Evolutionary conservation across 306 rosid species (phyloP), one percentile per base, ranked within the genome.

Genomic region (Cicer pinnatifidum): DNA sequence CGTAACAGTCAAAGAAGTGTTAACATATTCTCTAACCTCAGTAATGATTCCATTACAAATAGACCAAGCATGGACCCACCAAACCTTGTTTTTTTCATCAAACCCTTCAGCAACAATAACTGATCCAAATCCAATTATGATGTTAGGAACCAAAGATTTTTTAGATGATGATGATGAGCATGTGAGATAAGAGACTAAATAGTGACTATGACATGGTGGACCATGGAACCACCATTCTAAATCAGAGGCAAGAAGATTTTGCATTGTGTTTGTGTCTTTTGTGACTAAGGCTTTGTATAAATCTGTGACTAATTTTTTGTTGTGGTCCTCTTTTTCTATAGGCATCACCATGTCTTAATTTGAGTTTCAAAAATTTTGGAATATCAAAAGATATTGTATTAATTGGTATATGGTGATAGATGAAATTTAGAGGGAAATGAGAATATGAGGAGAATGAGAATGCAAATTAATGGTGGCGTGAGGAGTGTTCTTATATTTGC

Each of bases 191-290:
- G 84, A 87, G 69, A 85, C 73, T 85, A 91, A 75, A 66, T 89
- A 87, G 79, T 85, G 92, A 80, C 78, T 56, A 28, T 86, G 90
- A 4, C 80, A 19, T 7, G 89, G 88, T 0, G 96, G 96, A 53
- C 96, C 96, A 17, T 92, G 97, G 88, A 87, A 92, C 96, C 96
- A 89, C 96, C 96, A 92, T 67, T 88, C 97, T 35, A 92, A 61
- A 70, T 88, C 81, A 3, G 91, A 82, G 0, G 93, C 85, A 0
- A 92, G 80, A 41, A 88, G 74, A 8, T 56, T 74, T 13, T 77
- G 83, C 56, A 85, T 69, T n/a, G 74, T 75, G 37, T 82, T 37
- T 5, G 58, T 81, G 77, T 88, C 85, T n/a, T 78, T 75, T 13
- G 84, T 61, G 72, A 47, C 61, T 8, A 92, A 69, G 44, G 93